Evolutionary conservation across 192 early-diverging fungal genomes (phyloP), one percentile per base, ranked within the genome.

Genomic region (Ambispora gerdemannii): DNA sequence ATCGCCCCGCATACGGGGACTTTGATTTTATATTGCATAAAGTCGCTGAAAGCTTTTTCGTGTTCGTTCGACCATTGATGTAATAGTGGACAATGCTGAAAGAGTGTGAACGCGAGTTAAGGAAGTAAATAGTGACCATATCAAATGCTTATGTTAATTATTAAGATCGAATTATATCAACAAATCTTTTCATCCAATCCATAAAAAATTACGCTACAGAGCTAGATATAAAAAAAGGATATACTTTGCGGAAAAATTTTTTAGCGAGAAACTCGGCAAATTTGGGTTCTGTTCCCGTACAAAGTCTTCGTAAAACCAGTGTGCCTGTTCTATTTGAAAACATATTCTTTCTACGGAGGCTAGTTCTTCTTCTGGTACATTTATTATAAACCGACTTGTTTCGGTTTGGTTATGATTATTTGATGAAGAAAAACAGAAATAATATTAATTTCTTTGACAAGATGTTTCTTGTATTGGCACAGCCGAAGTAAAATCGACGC

Each of bases 291-390:
- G 76, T 73, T 94, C 93, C 63, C 95, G 86, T n/a, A 95, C 86
- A 86, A 97, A 97, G 78, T 98, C 97, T 74, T 95, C 93, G 79
- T 98, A 98, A 78, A 92, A 98, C 97, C 97, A 98, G 75, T 96
- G 94, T 8, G 97, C 97, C 78, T 94, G 94, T 76, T 98, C 97
- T 33, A 98, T 96, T 80, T 98, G 97, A 74, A 98, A 98, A 69
- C 92, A 96, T 64, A 98, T 94, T 11, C 97, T 84, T 70, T 94
- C 94, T n/a, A 98, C 87, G n/a, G 92, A 91, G 8, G 88, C 75
- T 11, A 97, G 81, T 79, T 98, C 97, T 77, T 94, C 95, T 35
- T 95, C 89, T 8, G 97, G 97, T 6, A 98, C 89, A 77, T 98
- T 98, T 78, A 98, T 95, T 69, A 98, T 96, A 82, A 98, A 98